Evolutionary conservation across 2,329 filamentous ascomycete genomes (phyloP), one percentile per base, ranked within the genome.

Genomic region (Chaetomium globosum): DNA sequence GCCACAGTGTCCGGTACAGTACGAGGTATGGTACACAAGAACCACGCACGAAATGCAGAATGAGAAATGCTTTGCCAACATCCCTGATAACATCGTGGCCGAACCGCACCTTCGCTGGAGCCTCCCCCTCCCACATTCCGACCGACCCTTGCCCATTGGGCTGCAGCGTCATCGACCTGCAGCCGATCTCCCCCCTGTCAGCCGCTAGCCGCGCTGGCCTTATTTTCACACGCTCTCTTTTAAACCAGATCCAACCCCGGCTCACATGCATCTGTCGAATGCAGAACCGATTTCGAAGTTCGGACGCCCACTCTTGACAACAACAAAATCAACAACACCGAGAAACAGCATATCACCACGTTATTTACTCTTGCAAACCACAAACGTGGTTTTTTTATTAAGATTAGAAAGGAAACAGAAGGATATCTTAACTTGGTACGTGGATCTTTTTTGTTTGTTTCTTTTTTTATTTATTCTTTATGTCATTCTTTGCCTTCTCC

Each of bases 151-250:
- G 55, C 39, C 70, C 67, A 70, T 69, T 68, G 68, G 64, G 56
- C 67, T 65, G 71, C 69, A 70, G 68, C 71, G 72, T 73, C 72
- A 73, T 73, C 71, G 67, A 71, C 69, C 67, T 71, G 71, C 68
- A 72, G 70, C 57, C 66, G 69, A 69, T 70, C 68, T 68, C 63
- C 69, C 65, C 67, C 64, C 9, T 63, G 54, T 65, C 67, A 70
- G 68, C 68, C 66, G 68, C 68, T 66, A 68, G 66, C 68, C 67
- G 58, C 56, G 48, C 59, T 57, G 56, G 67, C 67, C 65, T 67
- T 65, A 65, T 65, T 65, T 58, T 59, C 52, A 65, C 52, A 16
- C 43, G 33, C 33, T 48, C 48, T 48, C 26, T 33, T 53, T 61
- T 61, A 57, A 65, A 61, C 49, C 61, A 30, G 46, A 53, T 46